phyloP scores from a whole-genome alignment of 1,139 yeast species.

The Pichia sp. region DNA sequence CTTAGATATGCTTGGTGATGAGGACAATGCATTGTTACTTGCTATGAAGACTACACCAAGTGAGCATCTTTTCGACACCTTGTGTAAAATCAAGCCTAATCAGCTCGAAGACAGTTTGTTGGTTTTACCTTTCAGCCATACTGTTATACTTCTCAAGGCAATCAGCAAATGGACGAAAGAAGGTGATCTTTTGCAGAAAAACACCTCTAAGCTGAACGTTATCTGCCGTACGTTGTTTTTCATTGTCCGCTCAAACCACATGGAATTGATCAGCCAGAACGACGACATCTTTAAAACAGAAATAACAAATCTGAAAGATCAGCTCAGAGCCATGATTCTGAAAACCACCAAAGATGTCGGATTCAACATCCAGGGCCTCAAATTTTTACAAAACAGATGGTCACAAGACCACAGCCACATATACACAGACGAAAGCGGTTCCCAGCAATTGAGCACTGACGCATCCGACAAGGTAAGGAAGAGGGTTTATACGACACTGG shows the following conservation, averaged over 20 bases:
- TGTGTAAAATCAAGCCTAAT: constrained; percentile 68
- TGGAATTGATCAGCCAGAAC: constrained; percentile 65
- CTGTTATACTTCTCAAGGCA: constrained; percentile 63
- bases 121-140: constrained; percentile 85
- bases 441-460: constrained; percentile 24
- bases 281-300: constrained; percentile 60
- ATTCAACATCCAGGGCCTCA: constrained; percentile 81
- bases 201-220: constrained; percentile 50
- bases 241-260: constrained; percentile 66
- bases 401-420: constrained; percentile 65
- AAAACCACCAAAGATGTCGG: constrained; percentile 62
- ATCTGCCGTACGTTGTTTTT: constrained; percentile 75
- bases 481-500: constrained; percentile 52
- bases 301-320: constrained; percentile 52
- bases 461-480: constrained; percentile 48
- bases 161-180: constrained; percentile 70
- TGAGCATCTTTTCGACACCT: constrained; percentile 69
- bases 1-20: constrained; percentile 75
- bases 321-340: constrained; percentile 51
- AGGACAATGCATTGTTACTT: constrained; percentile 61
- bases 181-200: constrained; percentile 38
- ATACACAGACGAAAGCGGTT: constrained; percentile 55
- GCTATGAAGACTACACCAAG: constrained; percentile 73
- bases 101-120: constrained; percentile 90
- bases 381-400: constrained; percentile 75